Percentiles rank a stretch among this genome's conserved stretches.
Evolutionary conservation across 169 alveolate genomes (phyloP).

Genomic region (Eimeria brunetti): DNA sequence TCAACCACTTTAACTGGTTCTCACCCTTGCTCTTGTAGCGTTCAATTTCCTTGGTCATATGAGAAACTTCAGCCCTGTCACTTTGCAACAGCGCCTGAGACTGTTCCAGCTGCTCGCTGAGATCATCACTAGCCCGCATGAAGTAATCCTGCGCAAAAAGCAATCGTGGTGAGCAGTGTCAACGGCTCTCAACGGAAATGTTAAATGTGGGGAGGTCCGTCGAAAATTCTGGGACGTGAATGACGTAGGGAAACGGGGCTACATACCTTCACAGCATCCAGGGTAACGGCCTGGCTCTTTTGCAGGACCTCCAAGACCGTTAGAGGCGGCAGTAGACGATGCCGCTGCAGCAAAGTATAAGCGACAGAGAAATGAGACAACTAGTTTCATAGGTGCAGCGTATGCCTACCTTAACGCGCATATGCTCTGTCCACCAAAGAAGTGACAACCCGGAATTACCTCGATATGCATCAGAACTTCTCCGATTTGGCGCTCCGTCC

Average conservation of each 20-base stretch:
- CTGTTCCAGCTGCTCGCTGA: constrained; percentile 46
- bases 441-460: constrained; percentile 35
- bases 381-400: not conserved
- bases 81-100: constrained; percentile 70
- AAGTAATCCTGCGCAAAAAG: constrained; percentile 50
- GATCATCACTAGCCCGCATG: constrained; percentile 61
- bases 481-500: constrained; percentile 71
- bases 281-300: constrained; percentile 72
- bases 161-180: not conserved
- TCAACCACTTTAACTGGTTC: not conserved
- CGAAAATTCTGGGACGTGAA: not conserved
- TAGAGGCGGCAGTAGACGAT: constrained; percentile 78
- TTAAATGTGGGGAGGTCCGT: not conserved
- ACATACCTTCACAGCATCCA: constrained; percentile 80
- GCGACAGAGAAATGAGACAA: not conserved
- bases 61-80: constrained; percentile 68
- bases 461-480: constrained; percentile 72
- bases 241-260: not conserved
- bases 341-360: constrained; percentile 51
- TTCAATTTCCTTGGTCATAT: constrained; percentile 53
- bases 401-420: not conserved
- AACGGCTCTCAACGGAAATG: not conserved
- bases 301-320: constrained; percentile 78
- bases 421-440: not conserved
- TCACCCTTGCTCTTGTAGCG: constrained; percentile 59